A percentile compares a stretch with the other conserved stretches of the same genome.
phyloP scores from a whole-genome alignment of 371 early-diverging fungal genomes.

The Circinella umbellata region DNA sequence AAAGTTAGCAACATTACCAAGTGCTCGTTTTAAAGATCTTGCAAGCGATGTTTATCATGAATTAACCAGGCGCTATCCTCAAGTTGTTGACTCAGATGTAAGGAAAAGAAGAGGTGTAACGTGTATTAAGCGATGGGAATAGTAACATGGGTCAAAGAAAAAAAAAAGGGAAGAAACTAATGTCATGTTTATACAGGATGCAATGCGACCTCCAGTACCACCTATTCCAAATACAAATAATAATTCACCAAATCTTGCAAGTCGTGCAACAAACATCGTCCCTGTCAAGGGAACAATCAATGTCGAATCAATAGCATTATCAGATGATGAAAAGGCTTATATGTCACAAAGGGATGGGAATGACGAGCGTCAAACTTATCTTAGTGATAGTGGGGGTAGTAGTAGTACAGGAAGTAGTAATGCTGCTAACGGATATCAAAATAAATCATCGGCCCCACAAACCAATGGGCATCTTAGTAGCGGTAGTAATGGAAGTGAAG shows the following conservation, averaged over 20 bases:
- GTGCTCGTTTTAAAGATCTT: constrained; percentile 86
- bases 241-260: constrained; percentile 32
- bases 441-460: neutral
- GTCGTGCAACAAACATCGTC: constrained; percentile 51
- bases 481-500: constrained; percentile 34
- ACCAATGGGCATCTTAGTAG: constrained; percentile 23
- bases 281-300: constrained; percentile 56
- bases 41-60: constrained; percentile 92
- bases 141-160: no score
- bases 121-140: neutral
- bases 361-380: constrained; percentile 11
- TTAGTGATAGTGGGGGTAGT: constrained; percentile 5
- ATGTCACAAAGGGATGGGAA: constrained; percentile 1
- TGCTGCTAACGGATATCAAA: neutral
- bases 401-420: constrained; percentile 7
- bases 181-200: constrained; percentile 15
- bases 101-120: neutral
- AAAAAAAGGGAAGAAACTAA: no score
- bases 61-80: constrained; percentile 75
- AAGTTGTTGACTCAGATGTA: constrained; percentile 43
- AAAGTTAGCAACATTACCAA: constrained; percentile 91
- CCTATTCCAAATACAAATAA: constrained; percentile 21
- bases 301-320: constrained; percentile 37
- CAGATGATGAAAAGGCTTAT: constrained; percentile 34
- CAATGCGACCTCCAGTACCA: constrained; percentile 42